These are phyloP conservation scores for Knufia fluminis DNA, from an alignment of 2,329 filamentous ascomycete genomes.

Conservation along the genomic window DNA sequence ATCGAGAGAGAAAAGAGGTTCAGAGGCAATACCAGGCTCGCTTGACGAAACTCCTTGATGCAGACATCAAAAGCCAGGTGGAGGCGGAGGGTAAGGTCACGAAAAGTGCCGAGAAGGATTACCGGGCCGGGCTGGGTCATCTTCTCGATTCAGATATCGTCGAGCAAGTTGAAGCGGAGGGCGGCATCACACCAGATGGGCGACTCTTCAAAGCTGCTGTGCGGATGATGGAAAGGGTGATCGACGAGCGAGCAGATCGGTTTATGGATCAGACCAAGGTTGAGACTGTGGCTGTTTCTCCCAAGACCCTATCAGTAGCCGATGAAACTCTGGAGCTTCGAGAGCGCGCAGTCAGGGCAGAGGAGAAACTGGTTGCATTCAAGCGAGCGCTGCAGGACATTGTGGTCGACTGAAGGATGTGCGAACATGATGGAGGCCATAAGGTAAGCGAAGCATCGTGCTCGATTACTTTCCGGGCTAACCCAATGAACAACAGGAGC, in stretches of 20 bases:
- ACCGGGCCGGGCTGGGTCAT: constrained; percentile 5
- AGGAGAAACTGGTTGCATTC: background rate
- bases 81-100: no score
- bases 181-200: constrained; percentile 11
- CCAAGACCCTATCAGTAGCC: background rate
- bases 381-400: background rate
- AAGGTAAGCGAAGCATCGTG: background rate
- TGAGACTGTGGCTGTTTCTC: background rate
- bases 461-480: background rate
- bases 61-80: constrained; percentile 9
- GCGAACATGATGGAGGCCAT: background rate
- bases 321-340: background rate
- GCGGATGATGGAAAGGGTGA: constrained; percentile 10
- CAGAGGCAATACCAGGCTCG: constrained; percentile 6
- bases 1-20: constrained; percentile 8
- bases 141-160: constrained; percentile 13
- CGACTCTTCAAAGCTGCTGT: constrained; percentile 10
- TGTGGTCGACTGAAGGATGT: background rate
- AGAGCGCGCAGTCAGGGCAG: background rate
- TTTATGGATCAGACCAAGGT: background rate
- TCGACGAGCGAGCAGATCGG: background rate
- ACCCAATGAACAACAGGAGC: no score
- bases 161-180: constrained; percentile 8
- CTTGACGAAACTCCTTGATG: constrained; percentile 10
- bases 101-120: constrained; percentile 2